Conservation (phyloP, 192 early-diverging fungal species). For the Coemansia sp. region DNA sequence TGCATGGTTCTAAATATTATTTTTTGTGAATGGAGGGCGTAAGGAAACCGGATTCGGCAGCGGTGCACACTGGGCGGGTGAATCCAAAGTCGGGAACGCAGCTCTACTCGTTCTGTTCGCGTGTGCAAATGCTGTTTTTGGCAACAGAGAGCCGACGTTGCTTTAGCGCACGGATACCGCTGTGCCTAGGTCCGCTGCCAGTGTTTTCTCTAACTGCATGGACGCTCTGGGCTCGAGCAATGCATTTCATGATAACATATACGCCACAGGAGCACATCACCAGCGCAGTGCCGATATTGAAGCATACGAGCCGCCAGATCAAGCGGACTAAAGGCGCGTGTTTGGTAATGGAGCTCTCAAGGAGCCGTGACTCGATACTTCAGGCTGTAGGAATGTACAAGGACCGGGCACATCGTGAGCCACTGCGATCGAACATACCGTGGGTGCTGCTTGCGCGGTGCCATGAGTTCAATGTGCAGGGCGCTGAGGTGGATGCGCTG, state of each 20-base stretch:
- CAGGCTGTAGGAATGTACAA: slow-evolving; percentile 34
- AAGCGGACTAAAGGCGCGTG: not conserved
- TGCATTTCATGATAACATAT: slow-evolving; percentile 40
- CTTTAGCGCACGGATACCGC: slow-evolving; percentile 33
- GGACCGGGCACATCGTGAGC: slow-evolving; percentile 8
- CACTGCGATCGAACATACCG: slow-evolving; percentile 33
- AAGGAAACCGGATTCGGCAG: not conserved
- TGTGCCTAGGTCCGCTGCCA: slow-evolving; percentile 23
- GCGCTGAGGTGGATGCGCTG: slow-evolving; percentile 19
- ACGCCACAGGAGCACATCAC: slow-evolving; percentile 40
- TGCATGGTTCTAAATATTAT: not conserved
- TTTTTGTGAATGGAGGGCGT: not conserved
- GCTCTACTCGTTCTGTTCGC: slow-evolving; percentile 30
- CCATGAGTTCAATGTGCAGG: slow-evolving; percentile 12
- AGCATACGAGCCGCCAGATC: slow-evolving; percentile 3
- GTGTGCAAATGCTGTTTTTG: slow-evolving; percentile 46
- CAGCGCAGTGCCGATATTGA: slow-evolving; percentile 35
- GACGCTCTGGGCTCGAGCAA: slow-evolving; percentile 40
- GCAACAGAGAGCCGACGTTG: slow-evolving; percentile 40
- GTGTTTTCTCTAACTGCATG: slow-evolving; percentile 35
- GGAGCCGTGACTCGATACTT: slow-evolving; percentile 21
- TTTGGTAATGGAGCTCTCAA: slow-evolving; percentile 19
- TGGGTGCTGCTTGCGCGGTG: slow-evolving; percentile 46
- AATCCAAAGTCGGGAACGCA: slow-evolving; percentile 17
- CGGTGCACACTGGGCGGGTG: slow-evolving; percentile 23